Base-by-base conservation (phyloP, 2,329 filamentous ascomycete genomes). In the Paecilomyces variotii region DNA sequence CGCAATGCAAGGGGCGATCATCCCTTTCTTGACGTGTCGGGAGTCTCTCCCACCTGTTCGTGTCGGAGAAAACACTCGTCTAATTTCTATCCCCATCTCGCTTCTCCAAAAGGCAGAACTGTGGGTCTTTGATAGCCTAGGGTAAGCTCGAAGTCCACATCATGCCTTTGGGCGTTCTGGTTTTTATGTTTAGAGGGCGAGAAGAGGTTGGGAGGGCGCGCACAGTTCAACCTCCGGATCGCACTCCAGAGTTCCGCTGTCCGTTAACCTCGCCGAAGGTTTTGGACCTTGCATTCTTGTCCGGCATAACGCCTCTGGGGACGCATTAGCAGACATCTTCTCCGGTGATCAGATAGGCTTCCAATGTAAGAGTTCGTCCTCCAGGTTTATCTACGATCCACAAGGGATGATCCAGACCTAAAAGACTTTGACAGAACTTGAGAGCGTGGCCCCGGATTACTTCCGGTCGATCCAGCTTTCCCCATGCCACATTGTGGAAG, bases 401-500 rank as follows among this genome's bases (percentile, higher is more conserved):
- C 39, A 19, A 45, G 39, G 39, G n/a, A n/a, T n/a, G 39, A 19
- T 32, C 61, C 56, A 12, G 62, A 54, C 27, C 59, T 57, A 11
- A 64, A 59, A 2, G 61, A 54, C 24, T 55, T 59, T 57, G 60
- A 62, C 28, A 67, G 56, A 28, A 61, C 61, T 32, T 59, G 57
- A 14, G 67, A 50, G 34, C 63, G 58, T 26, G 63, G 63, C 65
- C 67, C 64, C 25, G 24, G 55, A 55, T 59, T 10, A n/a, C 49
- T 56, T 56, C 54, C 39, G 39, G 39, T 45, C 12, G 39, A 45
- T 45, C 39, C 39, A 45, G n/a, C 39, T 45, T 45, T 45, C n/a
- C 39, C 39, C 39, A 45, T 14, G 39, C 39, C 39, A 45, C 39
- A 45, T 45, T 45, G 39, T 6, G n/a, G 5, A 45, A 45, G 39